phyloP scores from a whole-genome alignment of 1,284 basidiomycete species.

The Irpex lacteus region DNA sequence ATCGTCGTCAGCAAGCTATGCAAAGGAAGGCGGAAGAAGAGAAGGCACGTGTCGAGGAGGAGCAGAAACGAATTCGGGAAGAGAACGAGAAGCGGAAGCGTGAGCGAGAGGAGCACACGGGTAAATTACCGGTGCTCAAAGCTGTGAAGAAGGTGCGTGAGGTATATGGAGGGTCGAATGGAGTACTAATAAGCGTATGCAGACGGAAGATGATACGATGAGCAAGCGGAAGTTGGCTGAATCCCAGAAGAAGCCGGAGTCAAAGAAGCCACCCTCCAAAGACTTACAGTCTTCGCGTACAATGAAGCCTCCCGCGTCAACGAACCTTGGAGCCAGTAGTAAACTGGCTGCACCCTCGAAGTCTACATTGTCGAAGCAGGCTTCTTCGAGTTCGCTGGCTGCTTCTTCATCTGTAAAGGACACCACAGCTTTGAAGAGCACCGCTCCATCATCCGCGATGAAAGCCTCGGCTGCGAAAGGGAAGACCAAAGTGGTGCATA shows the following conservation, averaged over 20 bases:
- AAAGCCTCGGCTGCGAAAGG: slow-evolving; percentile 35
- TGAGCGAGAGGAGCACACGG: slow-evolving; percentile 71
- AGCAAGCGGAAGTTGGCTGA: slow-evolving; percentile 69
- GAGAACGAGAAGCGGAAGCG: slow-evolving; percentile 70
- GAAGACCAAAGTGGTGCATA: slow-evolving; percentile 38
- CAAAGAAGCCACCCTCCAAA: slow-evolving; percentile 53
- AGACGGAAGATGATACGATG: slow-evolving; percentile 49
- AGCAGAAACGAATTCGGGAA: slow-evolving; percentile 69
- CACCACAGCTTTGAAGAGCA: slow-evolving; percentile 9
- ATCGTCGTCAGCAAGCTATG: slow-evolving; percentile 64
- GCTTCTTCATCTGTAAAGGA: slow-evolving; percentile 15
- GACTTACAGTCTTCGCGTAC: slow-evolving; percentile 31
- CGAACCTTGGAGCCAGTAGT: slow-evolving; percentile 19
- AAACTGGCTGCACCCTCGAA: slow-evolving; percentile 27
- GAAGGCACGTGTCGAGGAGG: slow-evolving; percentile 56
- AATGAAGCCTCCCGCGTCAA: slow-evolving; percentile 31
- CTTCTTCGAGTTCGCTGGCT: slow-evolving; percentile 18
- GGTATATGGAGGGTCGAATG: background rate
- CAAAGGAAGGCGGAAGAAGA: slow-evolving; percentile 82
- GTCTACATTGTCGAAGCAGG: slow-evolving; percentile 29
- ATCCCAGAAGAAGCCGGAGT: slow-evolving; percentile 52
- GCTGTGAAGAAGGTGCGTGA: slow-evolving; percentile 56
- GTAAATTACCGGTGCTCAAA: slow-evolving; percentile 51
- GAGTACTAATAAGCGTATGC: background rate
- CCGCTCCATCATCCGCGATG: slow-evolving; percentile 18